These are phyloP conservation scores for Teratosphaeriaceae sp. DNA, from an alignment of 2,329 filamentous ascomycete species.

Conservation along the genomic window DNA sequence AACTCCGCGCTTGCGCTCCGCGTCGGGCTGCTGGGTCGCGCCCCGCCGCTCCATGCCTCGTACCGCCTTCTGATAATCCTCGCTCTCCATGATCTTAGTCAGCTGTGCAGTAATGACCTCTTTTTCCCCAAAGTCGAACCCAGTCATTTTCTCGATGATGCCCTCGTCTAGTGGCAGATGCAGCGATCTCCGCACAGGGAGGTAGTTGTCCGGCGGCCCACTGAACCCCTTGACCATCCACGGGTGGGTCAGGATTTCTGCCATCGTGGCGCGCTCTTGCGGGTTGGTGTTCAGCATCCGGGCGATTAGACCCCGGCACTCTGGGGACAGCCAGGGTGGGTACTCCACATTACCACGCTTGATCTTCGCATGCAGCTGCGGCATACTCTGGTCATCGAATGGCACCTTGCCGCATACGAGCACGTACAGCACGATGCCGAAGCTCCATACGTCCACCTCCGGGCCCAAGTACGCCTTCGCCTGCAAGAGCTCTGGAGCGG, in stretches of 20 bases:
- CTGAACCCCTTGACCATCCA: slow-evolving; percentile 95
- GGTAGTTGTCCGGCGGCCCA: slow-evolving; percentile 78
- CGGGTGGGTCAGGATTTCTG: slow-evolving; percentile 88
- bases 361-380: slow-evolving; percentile 94
- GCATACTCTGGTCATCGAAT: slow-evolving; percentile 99
- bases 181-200: slow-evolving; percentile 79
- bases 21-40: slow-evolving; percentile 49
- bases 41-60: slow-evolving; percentile 61
- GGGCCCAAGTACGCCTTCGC: slow-evolving; percentile 92
- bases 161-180: slow-evolving; percentile 74
- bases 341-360: slow-evolving; percentile 97
- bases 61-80: slow-evolving; percentile 87
- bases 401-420: slow-evolving; percentile 96
- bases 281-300: slow-evolving; percentile 96
- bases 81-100: slow-evolving; percentile 79
- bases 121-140: slow-evolving; percentile 90
- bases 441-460: slow-evolving; percentile 98
- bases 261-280: slow-evolving; percentile 73
- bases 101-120: slow-evolving; percentile 79
- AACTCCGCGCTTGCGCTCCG: slow-evolving; percentile 86
- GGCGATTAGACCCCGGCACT: slow-evolving; percentile 88
- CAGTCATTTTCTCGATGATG: slow-evolving; percentile 89
- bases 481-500: slow-evolving; percentile 87
- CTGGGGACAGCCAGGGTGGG: slow-evolving; percentile 88
- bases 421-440: slow-evolving; percentile 95